Evolutionary conservation across 768 basidiomycete genomes (phyloP).

Genomic region (Rhodosporidiobolus odoratus): DNA sequence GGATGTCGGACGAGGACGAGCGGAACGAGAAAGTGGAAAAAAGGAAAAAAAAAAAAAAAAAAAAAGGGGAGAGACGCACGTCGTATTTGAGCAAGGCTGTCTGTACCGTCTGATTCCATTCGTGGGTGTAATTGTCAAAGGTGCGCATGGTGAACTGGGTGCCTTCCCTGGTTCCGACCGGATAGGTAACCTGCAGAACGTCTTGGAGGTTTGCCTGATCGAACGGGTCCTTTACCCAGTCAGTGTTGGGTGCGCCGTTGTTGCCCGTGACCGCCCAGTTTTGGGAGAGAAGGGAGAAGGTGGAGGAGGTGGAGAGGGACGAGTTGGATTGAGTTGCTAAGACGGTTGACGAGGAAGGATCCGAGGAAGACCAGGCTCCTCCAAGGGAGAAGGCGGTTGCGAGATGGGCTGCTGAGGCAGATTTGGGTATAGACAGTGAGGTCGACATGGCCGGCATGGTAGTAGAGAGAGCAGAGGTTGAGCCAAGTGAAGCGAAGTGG

Average conservation of each 20-base stretch:
- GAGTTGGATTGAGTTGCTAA: background rate
- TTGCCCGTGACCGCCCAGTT: background rate
- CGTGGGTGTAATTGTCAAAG: background rate
- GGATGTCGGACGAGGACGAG: background rate
- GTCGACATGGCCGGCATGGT: background rate
- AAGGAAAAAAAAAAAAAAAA: background rate
- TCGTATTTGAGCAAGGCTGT: conserved; percentile 26
- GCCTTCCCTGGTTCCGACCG: conserved; percentile 5
- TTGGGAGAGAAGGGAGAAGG: background rate
- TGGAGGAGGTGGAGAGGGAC: background rate
- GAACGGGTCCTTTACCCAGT: conserved; percentile 14
- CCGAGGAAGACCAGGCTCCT: background rate
- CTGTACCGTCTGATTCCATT: background rate
- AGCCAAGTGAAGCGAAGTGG: background rate
- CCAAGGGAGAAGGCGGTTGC: background rate
- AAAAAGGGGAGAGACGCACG: background rate
- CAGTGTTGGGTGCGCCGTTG: background rate
- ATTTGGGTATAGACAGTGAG: background rate
- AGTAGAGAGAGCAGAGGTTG: background rate
- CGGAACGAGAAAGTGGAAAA: background rate
- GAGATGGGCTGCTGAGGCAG: background rate
- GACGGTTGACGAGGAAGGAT: background rate
- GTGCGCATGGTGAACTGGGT: conserved; percentile 18
- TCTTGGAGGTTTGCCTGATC: background rate
- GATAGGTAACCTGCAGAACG: conserved; percentile 10